These are phyloP conservation scores for Cryptococcus wingfieldii DNA, from an alignment of 1,284 basidiomycete species.

Conservation along the genomic window DNA sequence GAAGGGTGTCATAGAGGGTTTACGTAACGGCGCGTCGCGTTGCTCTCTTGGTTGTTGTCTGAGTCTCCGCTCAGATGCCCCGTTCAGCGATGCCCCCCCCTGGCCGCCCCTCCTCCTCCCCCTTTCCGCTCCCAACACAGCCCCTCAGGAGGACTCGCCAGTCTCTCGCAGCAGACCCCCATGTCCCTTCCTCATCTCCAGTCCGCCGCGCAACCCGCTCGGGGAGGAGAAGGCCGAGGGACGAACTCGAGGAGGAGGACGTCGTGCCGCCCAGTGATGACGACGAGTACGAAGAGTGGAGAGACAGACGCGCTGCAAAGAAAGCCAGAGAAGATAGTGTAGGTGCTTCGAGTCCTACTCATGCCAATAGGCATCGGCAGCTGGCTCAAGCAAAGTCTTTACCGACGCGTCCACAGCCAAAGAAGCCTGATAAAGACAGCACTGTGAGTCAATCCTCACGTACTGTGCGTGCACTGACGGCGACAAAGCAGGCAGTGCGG, in stretches of 20 bases:
- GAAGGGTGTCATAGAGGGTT: too few relatives aligned
- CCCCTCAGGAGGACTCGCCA: too few relatives aligned
- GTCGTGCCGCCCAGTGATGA: slow-evolving; percentile 40
- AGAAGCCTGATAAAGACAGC: slow-evolving; percentile 11
- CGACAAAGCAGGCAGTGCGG: not conserved
- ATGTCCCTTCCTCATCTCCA: not conserved
- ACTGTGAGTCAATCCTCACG: not conserved
- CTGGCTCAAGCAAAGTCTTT: not conserved
- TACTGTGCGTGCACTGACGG: not conserved
- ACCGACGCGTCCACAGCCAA: not conserved
- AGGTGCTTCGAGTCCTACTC: not conserved
- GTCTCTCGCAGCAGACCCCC: too few relatives aligned
- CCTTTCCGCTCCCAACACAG: too few relatives aligned
- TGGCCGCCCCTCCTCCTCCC: not conserved
- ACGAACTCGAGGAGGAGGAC: slow-evolving; percentile 10
- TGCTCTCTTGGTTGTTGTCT: too few relatives aligned
- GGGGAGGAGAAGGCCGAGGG: slow-evolving; percentile 4
- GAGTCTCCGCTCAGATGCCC: too few relatives aligned
- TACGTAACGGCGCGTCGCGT: too few relatives aligned
- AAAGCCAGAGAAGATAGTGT: not conserved
- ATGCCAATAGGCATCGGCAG: not conserved
- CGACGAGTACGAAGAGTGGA: slow-evolving; percentile 43
- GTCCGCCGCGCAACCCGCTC: not conserved
- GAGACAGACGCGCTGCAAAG: slow-evolving; percentile 7
- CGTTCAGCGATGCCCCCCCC: not conserved